These are phyloP conservation scores for Dichomitus squalens DNA, from an alignment of 1,284 basidiomycete species.

Conservation along the genomic window DNA sequence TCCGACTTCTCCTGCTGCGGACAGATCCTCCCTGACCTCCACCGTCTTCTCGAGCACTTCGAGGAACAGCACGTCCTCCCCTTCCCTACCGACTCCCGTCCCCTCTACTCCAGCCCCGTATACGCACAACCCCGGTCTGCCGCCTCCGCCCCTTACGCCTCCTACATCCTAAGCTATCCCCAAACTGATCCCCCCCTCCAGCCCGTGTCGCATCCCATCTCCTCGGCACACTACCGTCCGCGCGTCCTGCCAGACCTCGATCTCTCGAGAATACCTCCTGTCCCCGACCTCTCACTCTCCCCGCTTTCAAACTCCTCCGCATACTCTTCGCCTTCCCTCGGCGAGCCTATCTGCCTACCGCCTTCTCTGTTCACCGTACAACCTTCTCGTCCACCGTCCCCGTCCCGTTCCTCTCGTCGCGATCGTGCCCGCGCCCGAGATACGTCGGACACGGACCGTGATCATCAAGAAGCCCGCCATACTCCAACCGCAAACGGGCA, in stretches of 20 bases:
- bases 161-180: conserved; percentile 37
- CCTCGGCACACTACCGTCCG: conserved; percentile 3
- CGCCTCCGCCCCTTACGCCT: conserved; percentile 23
- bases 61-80: conserved; percentile 60
- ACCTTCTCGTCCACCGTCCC: conserved; percentile 14
- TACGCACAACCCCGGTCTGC: conserved; percentile 17
- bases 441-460: neutral
- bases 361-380: conserved; percentile 31
- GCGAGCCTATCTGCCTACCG: conserved; percentile 30
- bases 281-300: conserved; percentile 20
- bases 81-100: conserved; percentile 34
- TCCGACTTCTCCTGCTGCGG: conserved; percentile 71
- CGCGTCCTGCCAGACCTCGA: conserved; percentile 15
- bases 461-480: too few relatives aligned
- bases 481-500: too few relatives aligned
- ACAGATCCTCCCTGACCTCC: conserved; percentile 59
- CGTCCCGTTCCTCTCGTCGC: neutral
- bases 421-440: neutral
- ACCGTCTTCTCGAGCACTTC: conserved; percentile 69
- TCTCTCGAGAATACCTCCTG: conserved; percentile 13
- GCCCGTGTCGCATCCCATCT: conserved; percentile 11
- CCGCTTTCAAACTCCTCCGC: conserved; percentile 20
- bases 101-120: conserved; percentile 26
- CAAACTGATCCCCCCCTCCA: conserved; percentile 30
- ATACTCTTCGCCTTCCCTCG: conserved; percentile 19